These are phyloP conservation scores for Calycina herbarum DNA, from an alignment of 2,329 filamentous ascomycete species.

Conservation along the genomic window DNA sequence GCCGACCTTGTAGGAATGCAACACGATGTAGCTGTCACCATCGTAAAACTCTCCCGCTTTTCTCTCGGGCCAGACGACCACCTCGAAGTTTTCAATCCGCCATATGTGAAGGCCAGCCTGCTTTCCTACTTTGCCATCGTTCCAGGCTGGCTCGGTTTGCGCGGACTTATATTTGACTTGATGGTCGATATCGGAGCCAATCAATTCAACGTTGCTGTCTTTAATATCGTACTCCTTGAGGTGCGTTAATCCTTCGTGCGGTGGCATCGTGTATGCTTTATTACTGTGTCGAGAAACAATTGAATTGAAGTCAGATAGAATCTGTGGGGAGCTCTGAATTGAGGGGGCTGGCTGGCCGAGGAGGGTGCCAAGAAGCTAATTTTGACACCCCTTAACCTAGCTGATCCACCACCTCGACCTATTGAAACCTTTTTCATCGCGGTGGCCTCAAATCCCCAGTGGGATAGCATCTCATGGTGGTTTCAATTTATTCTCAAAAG, in stretches of 20 bases:
- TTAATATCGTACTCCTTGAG: slow-evolving; percentile 65
- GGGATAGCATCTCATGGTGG: too few species aligned
- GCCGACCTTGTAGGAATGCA: slow-evolving; percentile 58
- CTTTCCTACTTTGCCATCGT: slow-evolving; percentile 54
- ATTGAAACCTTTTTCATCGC: too few species aligned
- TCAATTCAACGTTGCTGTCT: slow-evolving; percentile 67
- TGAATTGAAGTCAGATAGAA: not conserved
- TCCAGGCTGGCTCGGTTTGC: slow-evolving; percentile 65
- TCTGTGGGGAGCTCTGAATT: not conserved
- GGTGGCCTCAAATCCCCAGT: too few species aligned
- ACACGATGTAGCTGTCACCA: slow-evolving; percentile 67
- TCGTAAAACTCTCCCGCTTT: slow-evolving; percentile 63
- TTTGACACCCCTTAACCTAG: too few species aligned
- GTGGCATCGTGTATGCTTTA: slow-evolving; percentile 52
- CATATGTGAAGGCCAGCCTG: slow-evolving; percentile 58
- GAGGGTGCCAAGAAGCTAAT: not conserved
- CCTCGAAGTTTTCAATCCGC: slow-evolving; percentile 68
- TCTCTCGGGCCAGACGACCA: slow-evolving; percentile 59
- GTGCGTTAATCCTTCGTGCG: slow-evolving; percentile 62
- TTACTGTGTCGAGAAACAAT: not conserved
- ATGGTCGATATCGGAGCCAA: slow-evolving; percentile 65
- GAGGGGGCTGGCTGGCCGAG: not conserved
- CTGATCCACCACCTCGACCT: too few species aligned
- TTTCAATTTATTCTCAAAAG: too few species aligned
- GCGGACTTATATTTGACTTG: slow-evolving; percentile 68